Conservation (phyloP, 331 rosid genomes). For the Stylosanthes scabra region DNA sequence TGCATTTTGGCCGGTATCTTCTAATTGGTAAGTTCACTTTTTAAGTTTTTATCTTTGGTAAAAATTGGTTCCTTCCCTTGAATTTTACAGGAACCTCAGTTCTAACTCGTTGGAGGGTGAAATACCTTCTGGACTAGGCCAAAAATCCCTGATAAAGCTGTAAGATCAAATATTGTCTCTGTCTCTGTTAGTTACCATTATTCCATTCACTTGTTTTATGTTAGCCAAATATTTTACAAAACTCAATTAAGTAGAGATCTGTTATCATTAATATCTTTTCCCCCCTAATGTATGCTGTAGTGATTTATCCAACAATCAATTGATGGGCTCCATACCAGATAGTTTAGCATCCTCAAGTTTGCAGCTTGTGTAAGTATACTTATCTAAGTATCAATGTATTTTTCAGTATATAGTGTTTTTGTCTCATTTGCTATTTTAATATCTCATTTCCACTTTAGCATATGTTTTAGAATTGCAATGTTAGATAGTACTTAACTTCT, state of each 20-base stretch:
- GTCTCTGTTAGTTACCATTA: conserved; percentile 24
- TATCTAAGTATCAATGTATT: neutral
- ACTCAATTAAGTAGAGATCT: conserved; percentile 2
- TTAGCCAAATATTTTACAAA: conserved; percentile 19
- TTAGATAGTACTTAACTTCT: neutral
- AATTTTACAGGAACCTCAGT: conserved; percentile 77
- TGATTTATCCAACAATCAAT: conserved; percentile 89
- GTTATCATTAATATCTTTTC: conserved; percentile 25
- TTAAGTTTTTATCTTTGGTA: neutral
- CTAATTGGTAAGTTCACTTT: conserved; percentile 35
- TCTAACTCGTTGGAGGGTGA: conserved; percentile 78
- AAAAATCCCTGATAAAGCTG: conserved; percentile 71
- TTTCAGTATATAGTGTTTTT: conserved; percentile 15
- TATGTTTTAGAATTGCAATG: conserved; percentile 3
- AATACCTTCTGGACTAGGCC: conserved; percentile 78
- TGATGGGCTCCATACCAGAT: conserved; percentile 83
- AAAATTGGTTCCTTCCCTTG: conserved; percentile 33
- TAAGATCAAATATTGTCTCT: conserved; percentile 51
- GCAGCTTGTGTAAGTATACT: conserved; percentile 82
- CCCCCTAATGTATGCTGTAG: conserved; percentile 45
- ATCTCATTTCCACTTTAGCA: conserved; percentile 1
- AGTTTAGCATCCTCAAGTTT: conserved; percentile 70
- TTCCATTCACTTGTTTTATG: conserved; percentile 13
- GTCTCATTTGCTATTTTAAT: neutral
- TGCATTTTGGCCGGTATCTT: conserved; percentile 32